Base-by-base conservation (phyloP, 129 eudicot genomes). In the Flaveria linearis region DNA sequence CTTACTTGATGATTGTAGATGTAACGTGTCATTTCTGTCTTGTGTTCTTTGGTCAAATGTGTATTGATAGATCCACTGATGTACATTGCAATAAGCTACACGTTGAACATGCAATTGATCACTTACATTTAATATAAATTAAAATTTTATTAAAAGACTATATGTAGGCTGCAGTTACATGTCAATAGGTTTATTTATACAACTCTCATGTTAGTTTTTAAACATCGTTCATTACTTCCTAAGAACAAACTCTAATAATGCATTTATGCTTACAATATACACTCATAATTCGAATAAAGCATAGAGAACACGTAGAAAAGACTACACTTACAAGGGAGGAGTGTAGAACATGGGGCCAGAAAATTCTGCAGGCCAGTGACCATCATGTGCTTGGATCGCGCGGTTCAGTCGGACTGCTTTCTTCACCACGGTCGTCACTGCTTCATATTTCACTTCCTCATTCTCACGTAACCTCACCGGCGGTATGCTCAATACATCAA, bases 341-440 rank as follows among this genome's bases (percentile, higher is more conserved):
- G 88, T 83, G 65, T 84, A 90, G 20, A 90, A 85, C 90, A 87
- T 65, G 1, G 88, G 88, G 17, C 92, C 96, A 0, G 90, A 80
- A 62, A 78, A 79, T 80, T 90, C 96, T 30, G 96, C 92, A 5
- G 96, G 92, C 92, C 96, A 90, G 36, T 87, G 96, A 33, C 96
- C 96, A 30, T 90, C 96, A 10, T 78, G 80, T 23, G 92, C 90
- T 77, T 90, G 96, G 47, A 87, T 78, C 0, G 96, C 92, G 22
- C 90, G 84, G 72, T 76, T 75, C n/a, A 90, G 15, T 30, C 85
- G 77, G 22, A 90, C 52, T 9, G 93, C 92, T 68, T 88, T 90
- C 82, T 74, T 87, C 36, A 87, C 89, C 0, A 88, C 76, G 0
- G 41, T 78, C 0, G 93, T 90, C 6, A 80, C 82, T 0, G 83